Evolutionary conservation across 345 rosid species (phyloP), one percentile per base, ranked within the genome.

Genomic region (Citrus medica): DNA sequence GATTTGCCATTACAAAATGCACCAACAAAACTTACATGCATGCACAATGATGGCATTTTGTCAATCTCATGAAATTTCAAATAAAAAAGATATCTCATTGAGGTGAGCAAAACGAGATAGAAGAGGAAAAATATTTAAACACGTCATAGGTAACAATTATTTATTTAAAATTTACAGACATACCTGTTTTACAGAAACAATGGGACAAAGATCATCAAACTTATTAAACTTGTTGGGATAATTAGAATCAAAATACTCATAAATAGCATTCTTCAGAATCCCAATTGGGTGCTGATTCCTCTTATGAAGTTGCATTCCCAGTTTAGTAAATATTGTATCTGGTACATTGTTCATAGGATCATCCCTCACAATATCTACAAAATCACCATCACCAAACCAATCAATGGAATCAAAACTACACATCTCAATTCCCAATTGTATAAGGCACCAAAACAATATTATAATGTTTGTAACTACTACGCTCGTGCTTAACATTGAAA

Each of bases 341-440:
- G 98, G 97, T 64, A 96, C 93, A 84, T 96, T 96, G 90, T 96
- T 96, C 14, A 95, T 89, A 19, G 98, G 97, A 73, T 91, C 99
- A 85, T 96, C 97, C 87, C 89, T 89, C 80, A 96, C 92, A 60
- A 96, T 91, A 87, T 96, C 99, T 94, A 84, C 82, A 88, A 76
- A n/a, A 37, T 76, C 81, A 85, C 9, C 65, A 75, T 19, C 22
- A 53, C 60, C 68, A 42, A 65, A 53, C 21, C 38, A 32, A 5
- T 25, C 13, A 73, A 35, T 51, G 8, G 9, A 48, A 12, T 67
- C 64, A 32, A 46, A 14, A 40, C 14, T 10, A 72, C 21, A 56
- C 4, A 51, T 13, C 16, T 19, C 12, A 19, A 71, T 51, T 7
- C 9, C n/a, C 37, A 28, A 30, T 9, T 69, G 22, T 19, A 38